Evolutionary conservation across 1,139 yeast genomes (phyloP), one percentile per base, ranked within the genome.

Genomic region (Starmera stellimalicola): DNA sequence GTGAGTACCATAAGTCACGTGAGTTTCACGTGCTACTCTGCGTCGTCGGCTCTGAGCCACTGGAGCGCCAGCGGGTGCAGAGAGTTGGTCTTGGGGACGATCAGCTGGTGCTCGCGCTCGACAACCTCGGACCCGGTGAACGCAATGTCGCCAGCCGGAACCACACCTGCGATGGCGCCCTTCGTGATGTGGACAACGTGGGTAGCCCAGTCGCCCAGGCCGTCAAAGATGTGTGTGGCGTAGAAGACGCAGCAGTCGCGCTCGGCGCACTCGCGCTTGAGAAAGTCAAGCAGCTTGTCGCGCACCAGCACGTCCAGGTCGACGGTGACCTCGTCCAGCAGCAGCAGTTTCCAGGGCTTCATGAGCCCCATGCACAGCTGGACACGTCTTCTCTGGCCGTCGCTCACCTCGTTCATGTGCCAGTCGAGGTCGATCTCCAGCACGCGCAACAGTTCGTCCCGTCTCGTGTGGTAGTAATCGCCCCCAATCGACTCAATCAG

Each of bases 181-280:
- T 22, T 22, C 7, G 11, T 22, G 14, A 22, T 22, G 56, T 91
- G 97, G n/a, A 80, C 67, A 10, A 91, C 65, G 35, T 79, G 66
- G 33, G 93, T 83, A 30, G 96, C 94, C 95, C 97, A 91, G 31
- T 63, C 60, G 14, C 84, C 85, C 40, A 91, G 68, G 0, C 98
- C 98, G 51, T 91, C 98, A 55, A 91, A 91, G 33, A 91, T 91
- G 52, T 91, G 98, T 0, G 98, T 91, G 1, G 98, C 98, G 54
- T 91, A 91, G 6, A 91, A 70, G 41, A 79, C 79, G 33, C 84
- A 70, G 40, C 94, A 79, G 16, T 68, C 59, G 38, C 97, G 65
- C 0, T 60, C 48, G 30, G 60, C 62, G 8, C 95, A 84, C 54
- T 91, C 98, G 14, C 57, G 52, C 44, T 69, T 70, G 48, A 91